Evolutionary conservation across 129 eudicot species (phyloP).

Genomic region (Tanacetum coccineum): DNA sequence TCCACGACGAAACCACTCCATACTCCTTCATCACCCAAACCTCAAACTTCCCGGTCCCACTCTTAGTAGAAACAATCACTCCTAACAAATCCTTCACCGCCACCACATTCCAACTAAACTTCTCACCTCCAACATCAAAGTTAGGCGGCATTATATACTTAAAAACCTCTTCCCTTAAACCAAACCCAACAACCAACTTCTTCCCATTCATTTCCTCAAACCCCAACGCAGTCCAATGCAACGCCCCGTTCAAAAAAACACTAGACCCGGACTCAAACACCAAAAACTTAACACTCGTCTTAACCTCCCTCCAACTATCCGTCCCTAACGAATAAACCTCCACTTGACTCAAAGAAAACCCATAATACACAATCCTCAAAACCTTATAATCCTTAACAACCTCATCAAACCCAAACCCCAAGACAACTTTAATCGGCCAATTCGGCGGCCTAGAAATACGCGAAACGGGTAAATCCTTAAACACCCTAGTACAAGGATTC

Average conservation of each 20-base stretch:
- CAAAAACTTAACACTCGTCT: constrained; percentile 14
- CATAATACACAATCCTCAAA: constrained; percentile 28
- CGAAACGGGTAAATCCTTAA: constrained; percentile 19
- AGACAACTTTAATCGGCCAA: constrained; percentile 25
- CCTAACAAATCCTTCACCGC: constrained; percentile 15
- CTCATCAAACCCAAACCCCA: constrained; percentile 27
- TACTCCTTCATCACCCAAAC: constrained; percentile 33
- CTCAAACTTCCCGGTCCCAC: constrained; percentile 22
- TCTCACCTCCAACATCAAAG: constrained; percentile 12
- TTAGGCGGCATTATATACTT: constrained; percentile 28
- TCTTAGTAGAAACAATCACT: constrained; percentile 20
- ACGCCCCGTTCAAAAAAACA: constrained; percentile 20
- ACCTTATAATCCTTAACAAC: constrained; percentile 20
- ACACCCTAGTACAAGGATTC: constrained; percentile 34
- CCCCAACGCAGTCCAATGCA: constrained; percentile 29
- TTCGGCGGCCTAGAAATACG: constrained; percentile 15
- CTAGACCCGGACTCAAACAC: constrained; percentile 17
- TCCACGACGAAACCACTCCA: constrained; percentile 31
- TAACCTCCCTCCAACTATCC: constrained; percentile 25
- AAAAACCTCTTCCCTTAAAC: constrained; percentile 24
- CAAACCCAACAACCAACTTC: constrained; percentile 25
- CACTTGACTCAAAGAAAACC: constrained; percentile 22
- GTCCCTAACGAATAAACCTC: constrained; percentile 22
- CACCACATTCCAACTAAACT: constrained; percentile 19
- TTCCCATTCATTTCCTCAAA: constrained; percentile 28